Percentiles rank a stretch among this genome's conserved stretches.
phyloP scores from a whole-genome alignment of 345 rosid species.

The Syzygium oleosum region DNA sequence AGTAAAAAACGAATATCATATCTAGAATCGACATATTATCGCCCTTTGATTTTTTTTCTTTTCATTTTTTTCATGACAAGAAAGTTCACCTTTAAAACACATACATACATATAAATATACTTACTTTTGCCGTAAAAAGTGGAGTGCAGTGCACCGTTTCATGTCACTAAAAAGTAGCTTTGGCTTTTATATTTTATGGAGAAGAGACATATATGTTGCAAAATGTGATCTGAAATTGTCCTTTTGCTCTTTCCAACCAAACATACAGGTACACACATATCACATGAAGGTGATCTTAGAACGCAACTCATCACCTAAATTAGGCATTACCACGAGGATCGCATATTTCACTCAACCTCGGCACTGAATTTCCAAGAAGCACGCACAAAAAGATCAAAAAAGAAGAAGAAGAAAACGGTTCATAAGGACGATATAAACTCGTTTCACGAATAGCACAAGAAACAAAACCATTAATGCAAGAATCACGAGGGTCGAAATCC shows the following conservation, averaged over 20 bases:
- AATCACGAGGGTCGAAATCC: too few relatives aligned
- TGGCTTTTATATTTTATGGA: too few relatives aligned
- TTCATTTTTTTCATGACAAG: neutral
- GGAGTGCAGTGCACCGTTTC: neutral
- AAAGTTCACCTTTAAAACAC: neutral
- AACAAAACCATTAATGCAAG: too few relatives aligned
- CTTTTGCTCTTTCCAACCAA: neutral
- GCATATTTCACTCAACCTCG: neutral
- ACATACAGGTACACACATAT: neutral
- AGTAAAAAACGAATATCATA: neutral
- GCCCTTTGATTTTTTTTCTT: neutral
- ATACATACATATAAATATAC: neutral
- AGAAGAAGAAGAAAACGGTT: too few relatives aligned
- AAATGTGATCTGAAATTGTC: neutral
- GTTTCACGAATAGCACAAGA: too few relatives aligned
- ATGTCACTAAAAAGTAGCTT: neutral
- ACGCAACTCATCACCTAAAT: neutral
- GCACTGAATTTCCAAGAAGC: neutral
- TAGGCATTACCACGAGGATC: neutral
- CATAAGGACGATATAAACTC: too few relatives aligned
- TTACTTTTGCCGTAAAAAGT: too few relatives aligned
- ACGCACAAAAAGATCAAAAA: neutral
- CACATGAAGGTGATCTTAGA: neutral
- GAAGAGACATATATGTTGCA: neutral
- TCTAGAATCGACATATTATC: neutral